phyloP scores from a whole-genome alignment of 2,329 filamentous ascomycete species.

The Periconia sp. region DNA sequence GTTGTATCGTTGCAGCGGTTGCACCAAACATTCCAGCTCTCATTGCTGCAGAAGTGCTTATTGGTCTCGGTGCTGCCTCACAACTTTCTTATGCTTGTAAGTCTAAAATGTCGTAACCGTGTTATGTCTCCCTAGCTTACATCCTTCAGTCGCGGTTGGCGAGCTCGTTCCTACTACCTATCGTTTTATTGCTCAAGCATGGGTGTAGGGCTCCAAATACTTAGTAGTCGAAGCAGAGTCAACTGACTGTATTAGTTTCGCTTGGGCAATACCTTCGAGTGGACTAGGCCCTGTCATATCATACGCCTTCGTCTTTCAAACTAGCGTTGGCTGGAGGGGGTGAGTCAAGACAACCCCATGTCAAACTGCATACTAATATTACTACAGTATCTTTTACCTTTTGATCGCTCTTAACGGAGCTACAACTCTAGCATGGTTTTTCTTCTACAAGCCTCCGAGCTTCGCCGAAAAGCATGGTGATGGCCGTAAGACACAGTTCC shows the following conservation, averaged over 20 bases:
- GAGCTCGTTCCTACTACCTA: conserved; percentile 25
- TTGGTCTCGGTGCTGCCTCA: conserved; percentile 20
- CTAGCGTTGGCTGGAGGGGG: conserved; percentile 21
- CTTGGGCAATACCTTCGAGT: conserved; percentile 20
- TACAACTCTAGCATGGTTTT: conserved; percentile 19
- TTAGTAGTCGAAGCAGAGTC: not conserved
- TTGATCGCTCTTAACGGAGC: conserved; percentile 20
- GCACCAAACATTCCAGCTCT: conserved; percentile 19
- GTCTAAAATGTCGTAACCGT: not conserved
- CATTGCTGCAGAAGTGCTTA: conserved; percentile 24
- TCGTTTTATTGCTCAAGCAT: conserved; percentile 21
- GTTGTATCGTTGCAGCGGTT: conserved; percentile 20
- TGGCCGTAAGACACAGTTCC: conserved; percentile 18
- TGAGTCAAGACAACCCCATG: not conserved
- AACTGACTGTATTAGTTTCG: conserved; percentile 9
- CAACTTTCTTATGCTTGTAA: conserved; percentile 25
- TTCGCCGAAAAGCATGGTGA: conserved; percentile 20
- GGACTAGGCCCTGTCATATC: conserved; percentile 22
- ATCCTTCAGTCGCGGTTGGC: conserved; percentile 14
- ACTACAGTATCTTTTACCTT: conserved; percentile 19
- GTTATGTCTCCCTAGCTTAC: not conserved
- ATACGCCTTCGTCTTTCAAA: conserved; percentile 16
- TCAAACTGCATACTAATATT: conserved; percentile 40
- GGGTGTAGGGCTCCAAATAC: conserved; percentile 7
- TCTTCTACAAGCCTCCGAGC: conserved; percentile 23